Base-by-base conservation (phyloP, 768 basidiomycete genomes). In the Russula earlei region DNA sequence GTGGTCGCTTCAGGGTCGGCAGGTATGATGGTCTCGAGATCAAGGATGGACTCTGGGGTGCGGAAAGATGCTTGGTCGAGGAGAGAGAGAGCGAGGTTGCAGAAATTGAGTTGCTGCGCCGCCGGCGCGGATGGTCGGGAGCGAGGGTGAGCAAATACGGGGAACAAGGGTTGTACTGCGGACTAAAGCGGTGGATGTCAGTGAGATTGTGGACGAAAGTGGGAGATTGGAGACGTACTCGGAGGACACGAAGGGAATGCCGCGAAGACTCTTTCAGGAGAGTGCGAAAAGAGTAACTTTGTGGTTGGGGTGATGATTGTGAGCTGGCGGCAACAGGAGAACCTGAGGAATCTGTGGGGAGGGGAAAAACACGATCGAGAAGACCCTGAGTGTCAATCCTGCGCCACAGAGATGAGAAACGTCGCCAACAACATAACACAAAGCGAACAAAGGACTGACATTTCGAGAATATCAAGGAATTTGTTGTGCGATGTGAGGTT, bases 301-400 rank as follows among this genome's bases (percentile, higher is more conserved):
- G 63, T 3, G 69, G 60, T 43, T 67, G 64, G 20, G 49, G 55
- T 12, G 49, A 33, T 19, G 66, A 61, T 40, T 66, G 67, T 33
- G 64, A 62, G 40, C 56, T 55, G 5, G 61, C 25, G 2, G 19
- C 15, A 47, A 76, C 72, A 17, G 74, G 69, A 1, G 77, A 71
- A n/a, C 71, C 67, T 37, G 71, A 67, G 41, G 71, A 69, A 60
- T 72, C 67, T 51, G 72, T 66, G 20, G 73, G 72, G 22, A 82
- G 71, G 36, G 83, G 80, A 65, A 86, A 85, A 60, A 87, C 84
- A 62, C 88, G 84, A 74, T 91, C 87, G 10, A 91, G 80, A 5
- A 91, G 73, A 45, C 83, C 85, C 61, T 87, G 87, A 0, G 76
- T 76, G 67, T 91, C 89, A 58, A 81, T 71, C 62, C 85, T 87